Percentiles rank a stretch among this genome's conserved stretches.
These are phyloP conservation scores for Bryoglossum gracile DNA, from an alignment of 495 filamentous ascomycete species.

Conservation along the genomic window DNA sequence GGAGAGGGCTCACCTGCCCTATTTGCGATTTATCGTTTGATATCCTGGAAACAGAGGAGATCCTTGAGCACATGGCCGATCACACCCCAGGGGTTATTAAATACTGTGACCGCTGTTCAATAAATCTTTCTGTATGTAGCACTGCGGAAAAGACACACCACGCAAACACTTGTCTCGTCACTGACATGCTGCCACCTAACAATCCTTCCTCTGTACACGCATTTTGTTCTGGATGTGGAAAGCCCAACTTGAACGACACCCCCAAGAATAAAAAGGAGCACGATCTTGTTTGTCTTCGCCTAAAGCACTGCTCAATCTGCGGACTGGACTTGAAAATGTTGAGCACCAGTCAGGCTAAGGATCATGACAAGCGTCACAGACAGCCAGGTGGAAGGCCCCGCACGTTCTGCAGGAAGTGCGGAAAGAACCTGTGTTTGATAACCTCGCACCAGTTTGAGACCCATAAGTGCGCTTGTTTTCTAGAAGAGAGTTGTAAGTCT, in stretches of 20 bases:
- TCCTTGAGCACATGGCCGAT: slow-evolving; percentile 11
- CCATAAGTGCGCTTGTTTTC: slow-evolving; percentile 3
- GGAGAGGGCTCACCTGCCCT: slow-evolving; percentile 11
- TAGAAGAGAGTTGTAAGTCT: not conserved
- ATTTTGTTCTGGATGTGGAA: too few species aligned
- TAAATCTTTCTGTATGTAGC: not conserved
- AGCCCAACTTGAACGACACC: not conserved
- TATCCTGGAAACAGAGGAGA: not conserved
- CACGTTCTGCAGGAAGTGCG: slow-evolving; percentile 14
- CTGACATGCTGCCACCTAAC: not conserved
- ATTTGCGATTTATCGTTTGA: slow-evolving; percentile 16
- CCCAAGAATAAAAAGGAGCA: not conserved
- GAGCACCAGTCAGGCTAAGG: not conserved
- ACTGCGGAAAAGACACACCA: slow-evolving; percentile 6
- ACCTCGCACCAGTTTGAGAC: not conserved
- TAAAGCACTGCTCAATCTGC: slow-evolving; percentile 7
- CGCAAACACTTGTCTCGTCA: slow-evolving; percentile 2
- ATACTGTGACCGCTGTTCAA: slow-evolving; percentile 18
- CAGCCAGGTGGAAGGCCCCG: not conserved
- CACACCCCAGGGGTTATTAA: slow-evolving; percentile 12
- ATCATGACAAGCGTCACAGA: not conserved
- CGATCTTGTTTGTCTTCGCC: not conserved
- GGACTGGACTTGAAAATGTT: not conserved
- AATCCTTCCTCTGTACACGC: slow-evolving; percentile 4
- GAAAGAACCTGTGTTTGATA: slow-evolving; percentile 1